phyloP scores from a whole-genome alignment of 768 basidiomycete genomes.

The Trametes gibbosa region DNA sequence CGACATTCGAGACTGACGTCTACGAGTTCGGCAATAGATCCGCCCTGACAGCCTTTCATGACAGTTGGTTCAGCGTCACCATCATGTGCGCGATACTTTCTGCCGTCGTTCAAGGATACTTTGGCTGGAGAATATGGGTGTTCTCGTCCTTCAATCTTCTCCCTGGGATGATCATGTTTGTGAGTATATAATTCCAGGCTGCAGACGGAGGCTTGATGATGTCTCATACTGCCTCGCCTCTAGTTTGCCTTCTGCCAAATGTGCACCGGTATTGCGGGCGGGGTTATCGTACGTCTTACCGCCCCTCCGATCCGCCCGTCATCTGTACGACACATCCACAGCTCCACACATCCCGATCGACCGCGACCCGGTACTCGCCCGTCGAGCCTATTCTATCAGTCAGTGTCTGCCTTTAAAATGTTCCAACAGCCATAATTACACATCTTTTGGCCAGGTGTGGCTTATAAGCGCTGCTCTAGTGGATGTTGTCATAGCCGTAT shows the following conservation, averaged over 20 bases:
- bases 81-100: constrained; percentile 14
- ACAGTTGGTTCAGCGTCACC: constrained; percentile 15
- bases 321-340: neutral
- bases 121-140: constrained; percentile 8
- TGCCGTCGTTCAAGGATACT: constrained; percentile 9
- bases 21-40: constrained; percentile 5
- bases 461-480: neutral
- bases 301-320: neutral
- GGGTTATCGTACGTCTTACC: neutral
- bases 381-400: neutral
- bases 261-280: neutral
- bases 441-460: neutral
- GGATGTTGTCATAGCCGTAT: constrained; percentile 9
- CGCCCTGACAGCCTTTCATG: constrained; percentile 1
- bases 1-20: constrained; percentile 1
- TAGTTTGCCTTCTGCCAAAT: constrained; percentile 5
- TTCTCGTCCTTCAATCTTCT: constrained; percentile 1
- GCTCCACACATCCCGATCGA: neutral
- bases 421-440: neutral
- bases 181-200: neutral
- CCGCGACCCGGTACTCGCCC: neutral
- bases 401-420: neutral
- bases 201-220: too few species aligned
- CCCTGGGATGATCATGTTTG: neutral
- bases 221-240: too few species aligned